phyloP scores from a whole-genome alignment of 78 protist species.

The Chrysochromulina parva region DNA sequence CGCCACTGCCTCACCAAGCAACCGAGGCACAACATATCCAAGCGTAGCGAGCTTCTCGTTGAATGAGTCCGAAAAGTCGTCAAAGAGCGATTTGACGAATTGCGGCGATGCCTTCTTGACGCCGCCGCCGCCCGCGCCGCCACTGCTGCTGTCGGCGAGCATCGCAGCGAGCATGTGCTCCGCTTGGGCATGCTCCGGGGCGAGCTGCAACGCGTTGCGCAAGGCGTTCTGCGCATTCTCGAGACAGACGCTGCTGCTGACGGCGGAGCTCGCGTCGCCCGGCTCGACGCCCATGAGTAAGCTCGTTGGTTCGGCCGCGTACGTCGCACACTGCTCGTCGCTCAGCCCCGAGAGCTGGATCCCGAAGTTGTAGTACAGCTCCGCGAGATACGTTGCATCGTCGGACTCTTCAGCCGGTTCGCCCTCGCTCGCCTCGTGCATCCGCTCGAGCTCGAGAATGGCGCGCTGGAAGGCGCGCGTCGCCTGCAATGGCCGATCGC shows the following conservation, averaged over 20 bases:
- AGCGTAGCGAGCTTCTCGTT: neutral
- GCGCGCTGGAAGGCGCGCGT: neutral
- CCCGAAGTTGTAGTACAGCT: neutral
- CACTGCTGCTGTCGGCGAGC: neutral
- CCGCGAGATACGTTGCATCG: neutral
- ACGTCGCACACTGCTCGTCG: neutral
- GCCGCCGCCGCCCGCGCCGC: neutral
- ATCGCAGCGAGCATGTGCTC: neutral
- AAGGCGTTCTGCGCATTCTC: neutral
- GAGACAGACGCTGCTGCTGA: neutral
- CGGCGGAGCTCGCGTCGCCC: neutral
- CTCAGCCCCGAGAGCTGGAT: neutral
- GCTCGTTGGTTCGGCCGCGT: neutral
- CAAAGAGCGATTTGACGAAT: neutral
- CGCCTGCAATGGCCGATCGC: neutral
- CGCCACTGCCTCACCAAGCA: neutral
- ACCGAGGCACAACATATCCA: neutral
- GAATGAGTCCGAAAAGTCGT: neutral
- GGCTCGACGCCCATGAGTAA: neutral
- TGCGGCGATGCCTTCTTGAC: neutral
- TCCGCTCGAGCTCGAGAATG: neutral
- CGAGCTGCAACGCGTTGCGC: neutral
- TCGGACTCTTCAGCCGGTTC: neutral
- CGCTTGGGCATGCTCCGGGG: neutral
- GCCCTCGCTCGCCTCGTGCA: neutral